Conservation (phyloP, 2,329 filamentous ascomycete species). For the Fusarium virguliforme region DNA sequence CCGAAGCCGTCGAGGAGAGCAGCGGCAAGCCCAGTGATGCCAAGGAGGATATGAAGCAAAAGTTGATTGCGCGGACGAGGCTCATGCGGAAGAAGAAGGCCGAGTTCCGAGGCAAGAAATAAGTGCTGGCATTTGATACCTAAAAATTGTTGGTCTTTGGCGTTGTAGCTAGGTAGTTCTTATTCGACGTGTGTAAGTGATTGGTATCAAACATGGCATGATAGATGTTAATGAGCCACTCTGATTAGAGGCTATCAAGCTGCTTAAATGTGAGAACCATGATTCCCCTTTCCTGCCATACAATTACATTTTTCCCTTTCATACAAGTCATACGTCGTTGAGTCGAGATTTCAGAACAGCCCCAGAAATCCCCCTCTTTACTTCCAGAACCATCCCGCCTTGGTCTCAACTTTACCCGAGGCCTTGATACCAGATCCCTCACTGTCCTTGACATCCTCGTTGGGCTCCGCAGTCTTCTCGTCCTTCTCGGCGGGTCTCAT, state of each 20-base stretch:
- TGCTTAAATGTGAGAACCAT: background rate
- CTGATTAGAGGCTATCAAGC: background rate
- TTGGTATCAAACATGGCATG: background rate
- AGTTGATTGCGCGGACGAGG: constrained; percentile 89
- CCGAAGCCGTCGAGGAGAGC: constrained; percentile 37
- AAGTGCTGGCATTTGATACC: constrained; percentile 39
- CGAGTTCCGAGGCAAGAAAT: constrained; percentile 55
- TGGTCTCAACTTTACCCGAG: constrained; percentile 46
- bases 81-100: constrained; percentile 81
- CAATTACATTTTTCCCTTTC: constrained; percentile 13
- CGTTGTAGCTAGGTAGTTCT: constrained; percentile 14
- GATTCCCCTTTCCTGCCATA: background rate
- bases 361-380: constrained; percentile 35
- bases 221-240: constrained; percentile 1
- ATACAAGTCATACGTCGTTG: constrained; percentile 34
- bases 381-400: constrained; percentile 62
- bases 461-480: constrained; percentile 17
- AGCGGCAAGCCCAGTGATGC: constrained; percentile 56
- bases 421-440: constrained; percentile 28
- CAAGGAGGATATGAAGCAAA: constrained; percentile 70
- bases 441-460: constrained; percentile 35
- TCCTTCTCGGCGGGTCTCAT: constrained; percentile 53
- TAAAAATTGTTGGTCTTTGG: constrained; percentile 36
- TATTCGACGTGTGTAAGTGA: background rate
- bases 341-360: constrained; percentile 25